Conservation (phyloP, 257 asterid species). For the Solanum gandarillasii region DNA sequence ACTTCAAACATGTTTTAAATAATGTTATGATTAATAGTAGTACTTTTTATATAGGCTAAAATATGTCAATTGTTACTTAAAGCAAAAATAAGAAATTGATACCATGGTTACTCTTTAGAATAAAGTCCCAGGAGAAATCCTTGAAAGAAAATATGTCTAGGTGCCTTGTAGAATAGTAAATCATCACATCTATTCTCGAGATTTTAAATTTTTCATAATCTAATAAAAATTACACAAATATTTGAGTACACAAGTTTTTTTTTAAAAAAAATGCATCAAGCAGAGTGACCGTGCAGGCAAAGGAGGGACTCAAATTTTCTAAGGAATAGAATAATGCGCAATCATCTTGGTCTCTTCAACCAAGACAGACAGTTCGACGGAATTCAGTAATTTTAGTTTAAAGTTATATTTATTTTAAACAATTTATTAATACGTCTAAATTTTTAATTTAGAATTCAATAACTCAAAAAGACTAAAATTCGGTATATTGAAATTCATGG, state of each 20-base stretch:
- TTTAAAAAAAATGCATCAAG: background rate
- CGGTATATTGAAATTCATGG: no score
- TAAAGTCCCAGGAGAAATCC: background rate
- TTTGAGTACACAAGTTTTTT: background rate
- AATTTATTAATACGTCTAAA: background rate
- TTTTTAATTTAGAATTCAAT: background rate
- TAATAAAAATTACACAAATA: background rate
- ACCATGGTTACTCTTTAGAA: background rate
- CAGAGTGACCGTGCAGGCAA: constrained; percentile 3
- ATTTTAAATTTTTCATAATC: background rate
- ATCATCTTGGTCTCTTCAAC: background rate
- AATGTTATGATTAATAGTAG: background rate
- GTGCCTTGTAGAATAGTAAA: background rate
- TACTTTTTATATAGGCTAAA: background rate
- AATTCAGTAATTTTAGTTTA: background rate
- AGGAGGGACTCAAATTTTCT: background rate
- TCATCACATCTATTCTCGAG: background rate
- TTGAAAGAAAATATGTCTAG: background rate
- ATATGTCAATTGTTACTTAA: background rate
- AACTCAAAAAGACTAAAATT: background rate
- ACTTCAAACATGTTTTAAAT: background rate
- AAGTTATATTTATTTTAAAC: accelerated
- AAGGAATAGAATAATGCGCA: background rate
- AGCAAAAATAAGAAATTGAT: background rate
- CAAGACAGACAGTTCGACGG: accelerated